Base-by-base conservation (phyloP, 345 rosid genomes). In the Moricandia moricandioides region DNA sequence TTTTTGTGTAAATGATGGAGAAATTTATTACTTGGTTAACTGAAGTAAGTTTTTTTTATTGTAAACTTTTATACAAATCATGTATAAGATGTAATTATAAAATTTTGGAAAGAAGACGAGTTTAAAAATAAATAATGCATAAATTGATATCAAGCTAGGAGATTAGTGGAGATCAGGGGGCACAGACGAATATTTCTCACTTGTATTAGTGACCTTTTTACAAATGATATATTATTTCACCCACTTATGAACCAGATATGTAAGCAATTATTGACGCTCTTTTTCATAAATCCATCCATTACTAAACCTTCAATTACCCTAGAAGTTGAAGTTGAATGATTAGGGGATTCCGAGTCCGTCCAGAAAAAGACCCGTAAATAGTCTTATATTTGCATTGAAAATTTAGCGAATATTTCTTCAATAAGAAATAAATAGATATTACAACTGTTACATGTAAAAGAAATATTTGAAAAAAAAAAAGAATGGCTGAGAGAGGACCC, bases 401-500 rank as follows among this genome's bases (percentile, higher is more conserved):
- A 10, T n/a, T n/a, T 14, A 47, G 52, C 52, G n/a, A 6, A 14
- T n/a, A 45, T n/a, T 47, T 47, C 3, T 47, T n/a, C 52, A 47
- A n/a, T 0, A 57, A 58, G 9, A 16, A 29, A 49, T 14, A 70
- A 69, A 5, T 2, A 16, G 24, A 39, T 14, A 31, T 31, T 33
- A 59, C 13, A 63, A 69, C 9, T 12, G 29, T 63, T 24, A 31
- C 1, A 31, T n/a, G 35, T 2, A 56, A 45, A 7, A 54, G 13
- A 17, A 24, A 14, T 7, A 5, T 10, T 7, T 0, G 3, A 27
- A 27, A 27, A 12, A 10, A 74, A 49, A 49, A 45, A 60, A 51
- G 82, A 89, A 86, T 86, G 98, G 96, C 49, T 82, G 84, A 84
- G 89, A 84, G 87, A 55, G 61, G 49, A 63, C 71, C 82, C 74